A percentile compares a stretch with the other conserved stretches of the same genome.
These are phyloP conservation scores for Mortierella sp. DNA, from an alignment of 371 early-diverging fungal genomes.

Conservation along the genomic window DNA sequence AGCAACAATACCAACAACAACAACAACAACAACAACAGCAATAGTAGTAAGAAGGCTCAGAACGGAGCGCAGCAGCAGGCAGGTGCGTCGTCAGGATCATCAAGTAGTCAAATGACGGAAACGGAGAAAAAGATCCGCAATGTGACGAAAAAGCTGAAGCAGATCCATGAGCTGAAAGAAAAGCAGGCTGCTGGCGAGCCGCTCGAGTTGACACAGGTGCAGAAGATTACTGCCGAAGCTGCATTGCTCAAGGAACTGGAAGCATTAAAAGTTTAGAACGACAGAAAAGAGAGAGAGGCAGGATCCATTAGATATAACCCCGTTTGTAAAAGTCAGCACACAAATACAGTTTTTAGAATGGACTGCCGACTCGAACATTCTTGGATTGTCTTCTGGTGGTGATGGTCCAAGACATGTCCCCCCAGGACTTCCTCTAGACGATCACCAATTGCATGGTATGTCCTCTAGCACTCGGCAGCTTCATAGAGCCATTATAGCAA, in stretches of 20 bases:
- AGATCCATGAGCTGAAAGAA: slow-evolving; percentile 86
- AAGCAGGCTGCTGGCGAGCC: slow-evolving; percentile 80
- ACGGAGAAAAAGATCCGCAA: slow-evolving; percentile 87
- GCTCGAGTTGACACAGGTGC: slow-evolving; percentile 82
- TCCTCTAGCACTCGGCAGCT: no score
- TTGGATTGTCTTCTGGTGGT: no score
- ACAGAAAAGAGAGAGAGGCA: no score
- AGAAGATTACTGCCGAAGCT: slow-evolving; percentile 57
- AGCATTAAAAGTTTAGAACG: slow-evolving; percentile 26
- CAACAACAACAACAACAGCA: background rate
- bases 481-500: no score
- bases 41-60: slow-evolving; percentile 13
- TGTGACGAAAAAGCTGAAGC: slow-evolving; percentile 89
- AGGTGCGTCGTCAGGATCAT: slow-evolving; percentile 6
- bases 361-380: no score
- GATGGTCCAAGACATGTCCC: no score
- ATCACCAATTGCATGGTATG: no score
- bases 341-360: no score
- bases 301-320: no score
- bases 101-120: slow-evolving; percentile 55
- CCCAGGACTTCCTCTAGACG: no score
- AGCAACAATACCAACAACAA: slow-evolving; percentile 2
- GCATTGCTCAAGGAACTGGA: slow-evolving; percentile 55
- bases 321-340: no score
- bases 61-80: slow-evolving; percentile 43